phyloP scores from a whole-genome alignment of 1,139 yeast species.

The Torulaspora pretoriensis region DNA sequence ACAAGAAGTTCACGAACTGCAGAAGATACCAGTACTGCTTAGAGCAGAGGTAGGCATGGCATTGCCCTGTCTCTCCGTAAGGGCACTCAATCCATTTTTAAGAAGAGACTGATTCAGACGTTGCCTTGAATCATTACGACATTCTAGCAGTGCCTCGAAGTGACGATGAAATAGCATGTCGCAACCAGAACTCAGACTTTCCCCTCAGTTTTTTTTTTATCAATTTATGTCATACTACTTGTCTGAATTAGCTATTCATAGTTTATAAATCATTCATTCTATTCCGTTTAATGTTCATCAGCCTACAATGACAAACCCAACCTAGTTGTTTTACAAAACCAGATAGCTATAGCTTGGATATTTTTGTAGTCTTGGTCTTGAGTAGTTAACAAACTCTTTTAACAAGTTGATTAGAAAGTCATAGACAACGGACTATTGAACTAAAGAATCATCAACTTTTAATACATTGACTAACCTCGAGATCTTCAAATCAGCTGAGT shows the following conservation, averaged over 20 bases:
- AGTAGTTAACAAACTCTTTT: too few species aligned
- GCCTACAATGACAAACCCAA: background rate
- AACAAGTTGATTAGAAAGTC: too few species aligned
- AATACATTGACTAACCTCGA: background rate
- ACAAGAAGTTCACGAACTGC: conserved; percentile 77
- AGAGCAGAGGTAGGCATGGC: conserved; percentile 95
- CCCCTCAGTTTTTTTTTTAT: background rate
- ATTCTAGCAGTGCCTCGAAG: background rate
- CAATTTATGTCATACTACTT: conserved; percentile 1
- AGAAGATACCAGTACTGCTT: conserved; percentile 75
- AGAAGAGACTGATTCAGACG: conserved; percentile 14
- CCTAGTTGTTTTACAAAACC: too few species aligned
- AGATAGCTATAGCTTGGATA: too few species aligned
- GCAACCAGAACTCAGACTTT: background rate
- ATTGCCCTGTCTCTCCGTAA: conserved; percentile 87
- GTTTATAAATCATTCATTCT: conserved; percentile 1
- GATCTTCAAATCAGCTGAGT: background rate
- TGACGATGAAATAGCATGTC: background rate
- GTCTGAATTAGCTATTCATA: conserved; percentile 1
- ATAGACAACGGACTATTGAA: too few species aligned
- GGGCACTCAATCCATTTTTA: conserved; percentile 84
- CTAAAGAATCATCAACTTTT: too few species aligned
- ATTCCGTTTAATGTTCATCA: conserved; percentile 2
- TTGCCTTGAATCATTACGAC: background rate
- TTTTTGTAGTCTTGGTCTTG: too few species aligned